Evolutionary conservation across 805 yeast species (phyloP).

Genomic region (Myxozyma neotropica): DNA sequence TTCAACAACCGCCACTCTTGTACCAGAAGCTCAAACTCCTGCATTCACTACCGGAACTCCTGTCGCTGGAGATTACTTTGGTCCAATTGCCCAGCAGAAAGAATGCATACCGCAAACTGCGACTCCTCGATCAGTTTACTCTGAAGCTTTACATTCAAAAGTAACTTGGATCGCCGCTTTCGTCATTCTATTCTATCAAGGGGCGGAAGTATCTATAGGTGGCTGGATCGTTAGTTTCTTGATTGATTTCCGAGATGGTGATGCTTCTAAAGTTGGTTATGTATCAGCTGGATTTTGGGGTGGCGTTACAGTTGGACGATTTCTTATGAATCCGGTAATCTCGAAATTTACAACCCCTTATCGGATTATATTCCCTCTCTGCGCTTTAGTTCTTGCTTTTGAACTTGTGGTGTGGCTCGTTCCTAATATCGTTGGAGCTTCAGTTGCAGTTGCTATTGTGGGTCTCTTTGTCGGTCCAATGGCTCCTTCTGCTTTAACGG

Average conservation of each 20-base stretch:
- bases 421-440: constrained; percentile 50
- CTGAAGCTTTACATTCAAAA: constrained; percentile 6
- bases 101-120: too few relatives aligned
- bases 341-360: constrained; percentile 22
- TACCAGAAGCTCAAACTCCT: neutral
- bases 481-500: constrained; percentile 69
- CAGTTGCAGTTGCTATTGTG: constrained; percentile 50
- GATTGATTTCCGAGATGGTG: constrained; percentile 55
- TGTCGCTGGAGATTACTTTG: too few relatives aligned
- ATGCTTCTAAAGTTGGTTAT: constrained; percentile 55
- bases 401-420: constrained; percentile 54
- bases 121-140: constrained; percentile 8
- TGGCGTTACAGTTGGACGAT: constrained; percentile 67
- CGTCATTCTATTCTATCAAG: constrained; percentile 64
- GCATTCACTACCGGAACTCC: neutral
- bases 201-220: constrained; percentile 68
- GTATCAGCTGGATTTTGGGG: constrained; percentile 73
- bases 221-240: constrained; percentile 73
- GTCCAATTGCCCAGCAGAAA: too few relatives aligned
- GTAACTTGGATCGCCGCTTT: constrained; percentile 51
- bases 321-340: constrained; percentile 45
- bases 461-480: constrained; percentile 71
- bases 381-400: constrained; percentile 43
- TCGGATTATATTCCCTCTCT: constrained; percentile 46
- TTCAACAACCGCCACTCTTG: constrained; percentile 1